Evolutionary conservation across 257 asterid species (phyloP), one percentile per base, ranked within the genome.

Genomic region (Avicennia marina): DNA sequence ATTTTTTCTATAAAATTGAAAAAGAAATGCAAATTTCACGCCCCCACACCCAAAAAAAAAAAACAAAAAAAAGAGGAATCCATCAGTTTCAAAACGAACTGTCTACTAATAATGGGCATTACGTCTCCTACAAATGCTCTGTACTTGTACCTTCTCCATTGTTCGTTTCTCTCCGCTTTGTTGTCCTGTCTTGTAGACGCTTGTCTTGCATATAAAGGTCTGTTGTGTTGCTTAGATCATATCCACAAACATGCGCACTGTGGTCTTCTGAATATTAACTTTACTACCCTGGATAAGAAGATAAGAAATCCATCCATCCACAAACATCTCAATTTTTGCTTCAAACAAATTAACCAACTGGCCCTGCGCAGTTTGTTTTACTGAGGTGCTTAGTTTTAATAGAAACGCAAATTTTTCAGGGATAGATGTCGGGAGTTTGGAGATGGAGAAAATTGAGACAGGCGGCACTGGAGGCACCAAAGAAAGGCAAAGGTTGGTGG

Each of bases 361-460:
- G 21, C 40, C 16, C 26, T 16, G 39, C 15, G 62, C 44, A 39
- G 6, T 48, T 43, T 41, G 21, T 42, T 29, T 51, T 53, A 21
- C 27, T 53, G 32, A 18, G 21, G 18, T n/a, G n/a, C n/a, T n/a
- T n/a, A n/a, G n/a, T n/a, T n/a, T n/a, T n/a, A n/a, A n/a, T n/a
- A n/a, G n/a, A n/a, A n/a, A n/a, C n/a, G n/a, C n/a, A n/a, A 29
- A 8, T 8, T 4, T 29, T 29, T 4, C 8, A 4, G 34, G 63
- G 6, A 11, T 51, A 54, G 47, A 85, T 85, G 88, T 68, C 77
- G 18, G 89, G 87, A 43, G 66, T 77, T 38, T 82, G 81, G 76
- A 73, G 91, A 82, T 85, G 91, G 78, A 72, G 70, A 47, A 82
- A 69, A 58, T 58, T 82, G 16, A 74, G 70, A 46, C 78, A 60